Conservation (phyloP, 176 grass and related monocot genomes). For the Carex pumila region DNA sequence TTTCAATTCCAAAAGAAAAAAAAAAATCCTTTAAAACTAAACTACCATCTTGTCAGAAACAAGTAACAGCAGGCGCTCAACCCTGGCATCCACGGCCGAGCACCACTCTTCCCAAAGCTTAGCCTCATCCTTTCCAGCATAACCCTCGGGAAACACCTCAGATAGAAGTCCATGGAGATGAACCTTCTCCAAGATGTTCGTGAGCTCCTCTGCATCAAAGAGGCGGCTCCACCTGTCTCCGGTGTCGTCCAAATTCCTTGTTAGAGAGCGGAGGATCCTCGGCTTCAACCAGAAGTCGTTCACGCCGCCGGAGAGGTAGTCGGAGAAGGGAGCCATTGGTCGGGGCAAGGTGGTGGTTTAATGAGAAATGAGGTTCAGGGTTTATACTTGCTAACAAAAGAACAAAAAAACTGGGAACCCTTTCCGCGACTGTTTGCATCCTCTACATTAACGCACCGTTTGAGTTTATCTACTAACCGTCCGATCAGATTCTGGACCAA, state of each 20-base stretch:
- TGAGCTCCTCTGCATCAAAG: constrained; percentile 2
- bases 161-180: constrained; percentile 30
- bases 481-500: no score
- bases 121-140: not conserved
- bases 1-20: not conserved
- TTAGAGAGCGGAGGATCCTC: constrained; percentile 14
- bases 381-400: not conserved
- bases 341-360: not conserved
- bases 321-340: not conserved
- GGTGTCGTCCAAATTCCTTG: constrained; percentile 16
- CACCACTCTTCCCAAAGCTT: constrained; percentile 29
- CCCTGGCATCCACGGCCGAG: constrained; percentile 38
- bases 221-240: not conserved
- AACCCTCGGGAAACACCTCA: constrained; percentile 18
- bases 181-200: constrained; percentile 11
- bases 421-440: not conserved
- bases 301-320: constrained; percentile 9
- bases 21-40: not conserved
- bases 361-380: constrained; percentile 10
- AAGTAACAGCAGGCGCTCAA: constrained; percentile 27
- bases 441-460: no score
- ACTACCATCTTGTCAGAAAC: constrained; percentile 36
- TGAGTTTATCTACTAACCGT: no score
- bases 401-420: not conserved
- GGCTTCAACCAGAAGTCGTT: constrained; percentile 27